Evolutionary conservation across 1,139 yeast species (phyloP), one percentile per base, ranked within the genome.

Genomic region (Meyerozyma carpophila): DNA sequence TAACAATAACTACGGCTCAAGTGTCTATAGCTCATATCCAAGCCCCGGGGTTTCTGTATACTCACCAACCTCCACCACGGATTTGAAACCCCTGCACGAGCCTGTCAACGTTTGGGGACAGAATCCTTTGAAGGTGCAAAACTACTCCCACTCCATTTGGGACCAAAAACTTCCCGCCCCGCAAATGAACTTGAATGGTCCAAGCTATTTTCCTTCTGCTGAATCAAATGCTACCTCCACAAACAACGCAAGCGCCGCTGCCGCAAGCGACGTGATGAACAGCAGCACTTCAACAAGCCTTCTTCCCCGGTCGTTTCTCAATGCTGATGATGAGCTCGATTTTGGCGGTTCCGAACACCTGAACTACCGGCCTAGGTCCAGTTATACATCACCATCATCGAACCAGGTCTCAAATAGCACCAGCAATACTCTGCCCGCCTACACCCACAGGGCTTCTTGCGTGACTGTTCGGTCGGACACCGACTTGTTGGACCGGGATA

Each of bases 141-240:
- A 31, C 14, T 14, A 14, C 16, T 13, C 34, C 14, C 20, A 13
- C 20, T 13, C 37, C 8, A 34, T 34, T 25, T 34, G 37, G 37
- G 37, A 34, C 26, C 25, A 34, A 9, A 16, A 29, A 29, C n/a
- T 14, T 16, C 24, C 14, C 18, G 10, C 18, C 3, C 7, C 13
- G 11, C 20, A 16, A 20, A 54, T 64, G 56, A 62, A 60, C 45
- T 49, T 57, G 38, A 60, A 62, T 48, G 66, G 68, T 1, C 67
- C 67, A 1, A 62, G 66, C 45, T 65, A 65, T 45, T 51, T 60
- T 26, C 68, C 69, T 3, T 20, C 26, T 3, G 16, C 37, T 8
- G 26, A 14, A 16, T 31, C 34, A 3, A 49, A 28, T 20, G 45
- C 39, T 32, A 44, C 45, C 25, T 43, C 36, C 48, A 44, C 25